Evolutionary conservation across 768 basidiomycete genomes (phyloP).

Genomic region (Amanita phalloides): DNA sequence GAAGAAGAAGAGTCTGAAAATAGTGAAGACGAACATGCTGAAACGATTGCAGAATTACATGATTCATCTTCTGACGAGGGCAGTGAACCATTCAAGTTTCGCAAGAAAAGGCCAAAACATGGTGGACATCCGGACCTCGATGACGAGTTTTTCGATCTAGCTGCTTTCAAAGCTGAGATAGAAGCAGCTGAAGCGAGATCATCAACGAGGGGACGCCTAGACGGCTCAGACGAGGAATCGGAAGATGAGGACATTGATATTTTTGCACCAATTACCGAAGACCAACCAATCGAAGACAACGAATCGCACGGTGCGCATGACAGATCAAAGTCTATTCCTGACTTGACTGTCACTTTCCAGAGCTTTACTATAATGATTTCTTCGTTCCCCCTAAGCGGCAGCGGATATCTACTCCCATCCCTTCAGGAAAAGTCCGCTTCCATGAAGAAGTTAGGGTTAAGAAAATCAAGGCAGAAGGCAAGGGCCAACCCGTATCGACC

Average conservation of each 20-base stretch:
- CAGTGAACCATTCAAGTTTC: slow-evolving; percentile 17
- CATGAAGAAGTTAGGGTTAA: slow-evolving; percentile 74
- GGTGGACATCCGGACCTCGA: slow-evolving; percentile 39
- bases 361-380: slow-evolving; percentile 67
- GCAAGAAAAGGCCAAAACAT: slow-evolving; percentile 12
- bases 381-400: slow-evolving; percentile 49
- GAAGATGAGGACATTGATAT: slow-evolving; percentile 52
- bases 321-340: background rate
- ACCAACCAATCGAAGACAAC: slow-evolving; percentile 30
- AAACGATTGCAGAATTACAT: slow-evolving; percentile 17
- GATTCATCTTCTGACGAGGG: slow-evolving; percentile 29
- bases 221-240: slow-evolving; percentile 32
- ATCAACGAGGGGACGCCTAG: slow-evolving; percentile 50
- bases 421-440: slow-evolving; percentile 55
- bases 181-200: slow-evolving; percentile 64
- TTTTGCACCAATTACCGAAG: slow-evolving; percentile 48
- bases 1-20: slow-evolving; percentile 14
- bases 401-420: slow-evolving; percentile 12
- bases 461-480: slow-evolving; percentile 67
- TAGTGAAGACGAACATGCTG: slow-evolving; percentile 14
- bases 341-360: slow-evolving; percentile 21
- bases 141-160: slow-evolving; percentile 86
- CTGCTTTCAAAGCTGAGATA: slow-evolving; percentile 78
- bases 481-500: slow-evolving; percentile 41
- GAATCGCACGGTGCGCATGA: slow-evolving; percentile 27